Base-by-base conservation (phyloP, 2,329 filamentous ascomycete genomes). In the Acrodontium crateriforme region DNA sequence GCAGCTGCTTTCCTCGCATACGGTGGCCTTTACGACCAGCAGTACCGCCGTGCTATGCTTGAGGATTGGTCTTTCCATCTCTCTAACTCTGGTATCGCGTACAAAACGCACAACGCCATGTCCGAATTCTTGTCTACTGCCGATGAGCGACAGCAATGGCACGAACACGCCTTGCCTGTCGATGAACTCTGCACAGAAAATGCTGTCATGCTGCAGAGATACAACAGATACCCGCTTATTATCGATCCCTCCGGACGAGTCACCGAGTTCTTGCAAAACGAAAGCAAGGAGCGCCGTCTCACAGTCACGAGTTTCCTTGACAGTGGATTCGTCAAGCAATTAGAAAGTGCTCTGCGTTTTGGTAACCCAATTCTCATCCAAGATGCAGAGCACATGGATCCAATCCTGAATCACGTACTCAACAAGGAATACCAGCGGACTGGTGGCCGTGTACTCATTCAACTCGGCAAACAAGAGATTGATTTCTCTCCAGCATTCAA, bases 391-490 rank as follows among this genome's bases (percentile, higher is more conserved):
- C 81, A 98, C 52, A 63, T 98, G 32, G 89, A 98, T 49, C 91
- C 91, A 1, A 85, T 98, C 34, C 74, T 98, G 45, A 98, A 95
- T 50, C 89, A 98, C 46, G 87, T 98, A 31, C 73, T 98, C 56
- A 98, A 98, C 63, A 98, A 98, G 56, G 89, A 98, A 52, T 98
- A 98, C 56, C 91, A 98, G 58, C 91, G 85, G 62, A 98, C 91
- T 16, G 89, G 89, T 42, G 89, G 89, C 13, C 87, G 89, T 69
- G 87, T 95, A 24, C 74, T 98, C 29, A 98, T 98, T 39, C 89
- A 98, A 56, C 79, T 98, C 21, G 89, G 89, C 47, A 94, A 89
- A 58, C 91, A 98, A 56, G 85, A 98, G 58, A 98, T 98, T 41
- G 89, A 98, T 56, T 98, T 98, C 59, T 98, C 89, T 27, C 87